Conservation (phyloP, 148 eudicot genomes). For the Pharnaceum exiguum region DNA sequence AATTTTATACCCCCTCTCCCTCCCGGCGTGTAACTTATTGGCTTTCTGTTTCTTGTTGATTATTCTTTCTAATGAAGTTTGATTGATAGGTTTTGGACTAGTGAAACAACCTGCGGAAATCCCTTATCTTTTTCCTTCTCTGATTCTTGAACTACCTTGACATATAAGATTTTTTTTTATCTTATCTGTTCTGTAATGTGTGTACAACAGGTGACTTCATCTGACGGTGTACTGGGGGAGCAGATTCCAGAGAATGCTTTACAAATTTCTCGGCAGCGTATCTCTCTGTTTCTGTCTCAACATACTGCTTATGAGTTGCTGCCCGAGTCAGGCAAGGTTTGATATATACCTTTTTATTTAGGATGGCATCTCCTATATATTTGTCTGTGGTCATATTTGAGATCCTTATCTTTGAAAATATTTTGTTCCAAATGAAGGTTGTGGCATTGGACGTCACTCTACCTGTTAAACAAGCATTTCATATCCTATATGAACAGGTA, state of each 20-base stretch:
- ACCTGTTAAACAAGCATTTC: conserved; percentile 97
- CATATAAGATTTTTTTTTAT: background rate
- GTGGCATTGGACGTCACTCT: conserved; percentile 75
- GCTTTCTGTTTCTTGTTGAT: too few relatives aligned
- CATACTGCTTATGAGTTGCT: conserved; percentile 89
- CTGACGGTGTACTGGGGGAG: conserved; percentile 43
- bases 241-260: conserved; percentile 60
- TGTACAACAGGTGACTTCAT: conserved; percentile 17
- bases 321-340: conserved; percentile 95
- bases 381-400: background rate
- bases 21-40: too few relatives aligned
- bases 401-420: conserved; percentile 3
- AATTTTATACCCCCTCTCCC: too few relatives aligned
- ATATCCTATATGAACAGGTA: conserved; percentile 94
- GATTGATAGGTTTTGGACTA: background rate
- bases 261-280: conserved; percentile 70
- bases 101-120: background rate
- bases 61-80: background rate
- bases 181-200: conserved; percentile 1
- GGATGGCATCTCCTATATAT: background rate
- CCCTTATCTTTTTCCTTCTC: background rate
- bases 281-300: conserved; percentile 67
- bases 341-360: conserved; percentile 4
- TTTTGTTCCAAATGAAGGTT: conserved; percentile 41
- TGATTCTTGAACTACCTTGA: conserved; percentile 3